Conservation (phyloP, 345 rosid species). For the Gossypium raimondii region DNA sequence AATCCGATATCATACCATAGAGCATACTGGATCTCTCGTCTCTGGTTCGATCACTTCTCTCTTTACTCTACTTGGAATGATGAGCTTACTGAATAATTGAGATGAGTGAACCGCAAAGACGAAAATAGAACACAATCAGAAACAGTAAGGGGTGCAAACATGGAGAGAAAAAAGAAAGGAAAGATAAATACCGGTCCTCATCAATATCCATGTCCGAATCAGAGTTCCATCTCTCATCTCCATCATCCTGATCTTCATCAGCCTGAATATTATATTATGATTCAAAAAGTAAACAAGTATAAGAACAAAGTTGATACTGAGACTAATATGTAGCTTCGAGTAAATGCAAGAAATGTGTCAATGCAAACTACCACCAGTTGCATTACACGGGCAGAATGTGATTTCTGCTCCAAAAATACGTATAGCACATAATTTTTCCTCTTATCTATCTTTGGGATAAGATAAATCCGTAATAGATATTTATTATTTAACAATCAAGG, state of each 20-base stretch:
- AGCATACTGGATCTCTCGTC: constrained; percentile 11
- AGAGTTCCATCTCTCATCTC: constrained; percentile 57
- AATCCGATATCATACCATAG: neutral
- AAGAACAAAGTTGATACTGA: neutral
- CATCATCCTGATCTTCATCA: constrained; percentile 57
- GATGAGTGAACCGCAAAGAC: neutral
- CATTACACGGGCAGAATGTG: neutral
- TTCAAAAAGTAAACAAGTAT: neutral
- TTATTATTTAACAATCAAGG: neutral
- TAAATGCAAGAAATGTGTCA: neutral
- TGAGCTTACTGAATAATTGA: neutral
- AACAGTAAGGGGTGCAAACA: neutral
- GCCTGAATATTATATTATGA: constrained; percentile 37
- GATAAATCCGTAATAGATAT: neutral
- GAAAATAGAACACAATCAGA: neutral
- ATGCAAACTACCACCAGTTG: constrained; percentile 2
- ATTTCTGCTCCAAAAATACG: neutral
- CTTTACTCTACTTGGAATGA: constrained; percentile 17
- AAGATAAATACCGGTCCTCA: constrained; percentile 44
- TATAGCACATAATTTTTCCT: neutral
- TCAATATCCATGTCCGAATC: constrained; percentile 66
- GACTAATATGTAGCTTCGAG: neutral
- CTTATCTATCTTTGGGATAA: neutral
- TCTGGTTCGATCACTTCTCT: constrained; percentile 16
- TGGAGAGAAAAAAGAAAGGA: neutral